Percentiles rank a stretch among this genome's conserved stretches.
Evolutionary conservation across 306 rosid genomes (phyloP).

Genomic region (Astragalus membranaceus): DNA sequence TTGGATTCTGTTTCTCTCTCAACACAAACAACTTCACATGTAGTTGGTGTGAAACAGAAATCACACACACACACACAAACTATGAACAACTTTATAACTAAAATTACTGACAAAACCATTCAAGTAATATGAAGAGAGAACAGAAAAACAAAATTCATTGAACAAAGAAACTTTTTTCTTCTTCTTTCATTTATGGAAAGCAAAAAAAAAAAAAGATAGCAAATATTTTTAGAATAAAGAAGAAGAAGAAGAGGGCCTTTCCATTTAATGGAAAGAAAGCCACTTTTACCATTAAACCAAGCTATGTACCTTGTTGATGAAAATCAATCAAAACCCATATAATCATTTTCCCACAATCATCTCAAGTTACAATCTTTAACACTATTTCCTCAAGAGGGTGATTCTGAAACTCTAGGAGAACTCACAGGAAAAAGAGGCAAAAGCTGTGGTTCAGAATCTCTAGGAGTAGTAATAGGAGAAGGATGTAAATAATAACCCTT

Average conservation of each 20-base stretch:
- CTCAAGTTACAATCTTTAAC: conserved; percentile 6
- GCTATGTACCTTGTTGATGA: conserved; percentile 30
- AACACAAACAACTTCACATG: conserved; percentile 13
- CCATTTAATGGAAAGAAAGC: conserved; percentile 33
- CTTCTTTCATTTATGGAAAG: conserved; percentile 23
- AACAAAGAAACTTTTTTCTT: conserved; percentile 1
- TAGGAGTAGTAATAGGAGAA: conserved; percentile 60
- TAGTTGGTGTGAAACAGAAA: conserved; percentile 17
- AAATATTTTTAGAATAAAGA: conserved; percentile 11
- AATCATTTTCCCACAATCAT: conserved; percentile 13
- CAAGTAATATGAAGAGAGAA: conserved; percentile 11
- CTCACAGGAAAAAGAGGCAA: conserved; percentile 72
- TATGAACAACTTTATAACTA: background rate
- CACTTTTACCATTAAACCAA: conserved; percentile 54
- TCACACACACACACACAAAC: background rate
- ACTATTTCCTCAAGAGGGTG: conserved; percentile 42
- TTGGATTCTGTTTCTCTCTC: conserved; percentile 19
- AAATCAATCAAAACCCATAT: conserved; percentile 28
- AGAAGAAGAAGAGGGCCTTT: conserved; percentile 14
- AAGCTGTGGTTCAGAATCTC: conserved; percentile 65
- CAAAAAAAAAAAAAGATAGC: background rate
- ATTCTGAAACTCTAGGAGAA: conserved; percentile 77
- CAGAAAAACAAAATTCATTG: background rate
- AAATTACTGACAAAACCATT: background rate
- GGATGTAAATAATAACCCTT: conserved; percentile 83